Evolutionary conservation across 805 yeast genomes (phyloP), one percentile per base, ranked within the genome.

Genomic region (Saturnispora dispora): DNA sequence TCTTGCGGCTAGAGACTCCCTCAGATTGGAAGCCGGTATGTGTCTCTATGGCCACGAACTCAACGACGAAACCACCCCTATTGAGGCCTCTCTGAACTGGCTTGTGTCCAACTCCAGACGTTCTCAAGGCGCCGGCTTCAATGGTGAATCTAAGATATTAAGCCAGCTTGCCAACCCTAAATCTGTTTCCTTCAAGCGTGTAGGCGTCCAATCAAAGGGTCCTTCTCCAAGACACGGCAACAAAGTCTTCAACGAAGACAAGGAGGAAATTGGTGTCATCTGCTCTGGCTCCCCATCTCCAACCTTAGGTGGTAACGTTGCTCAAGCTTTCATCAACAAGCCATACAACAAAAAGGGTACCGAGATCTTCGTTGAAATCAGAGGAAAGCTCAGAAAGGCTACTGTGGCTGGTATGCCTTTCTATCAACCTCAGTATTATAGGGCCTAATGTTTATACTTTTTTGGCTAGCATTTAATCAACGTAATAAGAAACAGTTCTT

Each of bases 21-120:
- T 93, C 58, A 80, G 99, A 63, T 72, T 93, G 48, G 99, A 93
- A 71, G 99, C 99, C 4, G 99, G 99, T 32, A 87, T 93, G 96
- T 93, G 99, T 69, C 75, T 93, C 51, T 93, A 93, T 62, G 99
- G 99, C 2, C 85, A 89, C 65, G 99, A 93, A 68, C 75, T 93
- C 60, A 78, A 77, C 55, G 96, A 88, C 59, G 66, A 70, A 11
- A 81, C 78, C 30, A 84, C 96, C 2, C 99, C 99, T 10, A 80
- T 91, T 4, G 95, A 89, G 59, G 95, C 93, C 0, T 81, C 93
- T 0, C 76, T 93, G 57, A 76, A 89, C 47, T 93, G 99, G 99
- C 78, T 89, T 47, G 76, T 93, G 45, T 86, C 95, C 37, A 88
- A 89, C 71, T 63, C 79, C 15, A 82, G 97, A 67, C 78, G 96